Conservation (phyloP, 2,329 filamentous ascomycete species). For the Cordyceps militaris region DNA sequence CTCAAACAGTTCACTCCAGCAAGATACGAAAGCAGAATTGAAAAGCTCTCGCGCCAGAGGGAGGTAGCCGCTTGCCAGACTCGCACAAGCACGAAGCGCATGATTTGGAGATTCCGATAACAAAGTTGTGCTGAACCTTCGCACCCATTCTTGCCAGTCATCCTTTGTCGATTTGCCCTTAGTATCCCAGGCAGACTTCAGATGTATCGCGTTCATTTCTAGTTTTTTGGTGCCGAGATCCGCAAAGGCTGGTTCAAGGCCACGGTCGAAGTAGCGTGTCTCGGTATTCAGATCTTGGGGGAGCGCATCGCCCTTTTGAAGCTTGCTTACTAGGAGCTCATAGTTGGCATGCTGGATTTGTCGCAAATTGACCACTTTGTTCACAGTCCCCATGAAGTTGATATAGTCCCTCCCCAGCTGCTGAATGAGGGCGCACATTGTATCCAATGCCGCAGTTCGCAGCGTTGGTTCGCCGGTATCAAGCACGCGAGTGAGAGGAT, state of each 20-base stretch:
- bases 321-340: constrained; percentile 81
- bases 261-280: constrained; percentile 67
- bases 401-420: constrained; percentile 93
- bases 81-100: constrained; percentile 85
- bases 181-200: constrained; percentile 96
- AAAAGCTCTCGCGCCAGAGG: constrained; percentile 90
- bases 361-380: constrained; percentile 72
- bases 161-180: constrained; percentile 95
- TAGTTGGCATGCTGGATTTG: constrained; percentile 88
- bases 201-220: constrained; percentile 93
- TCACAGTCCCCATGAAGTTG: constrained; percentile 88
- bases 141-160: constrained; percentile 99
- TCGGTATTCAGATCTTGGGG: constrained; percentile 90
- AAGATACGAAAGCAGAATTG: constrained; percentile 98
- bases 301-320: constrained; percentile 91
- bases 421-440: constrained; percentile 88
- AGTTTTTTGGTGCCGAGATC: constrained; percentile 90
- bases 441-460: constrained; percentile 80
- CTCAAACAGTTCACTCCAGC: constrained; percentile 96
- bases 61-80: constrained; percentile 82
- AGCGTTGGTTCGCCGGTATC: constrained; percentile 64
- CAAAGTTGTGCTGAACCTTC: constrained; percentile 90
- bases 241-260: constrained; percentile 72
- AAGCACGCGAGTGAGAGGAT: constrained; percentile 80
- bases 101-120: constrained; percentile 95